Conservation (phyloP, 306 rosid species). For the Hylodesmum podocarpum region DNA sequence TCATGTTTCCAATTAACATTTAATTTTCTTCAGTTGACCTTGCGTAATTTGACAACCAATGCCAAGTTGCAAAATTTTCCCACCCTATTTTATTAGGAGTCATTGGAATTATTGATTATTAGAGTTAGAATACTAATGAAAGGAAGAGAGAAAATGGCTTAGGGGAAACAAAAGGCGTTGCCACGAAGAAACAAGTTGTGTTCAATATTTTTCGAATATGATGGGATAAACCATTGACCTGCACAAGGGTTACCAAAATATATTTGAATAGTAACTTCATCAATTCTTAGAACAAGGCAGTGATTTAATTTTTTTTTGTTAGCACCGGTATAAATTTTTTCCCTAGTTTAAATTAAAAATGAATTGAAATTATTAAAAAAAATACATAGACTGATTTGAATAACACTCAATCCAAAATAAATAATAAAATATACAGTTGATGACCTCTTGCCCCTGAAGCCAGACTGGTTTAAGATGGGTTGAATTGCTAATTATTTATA, state of each 20-base stretch:
- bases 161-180: neutral
- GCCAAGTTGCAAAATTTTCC: conserved; percentile 6
- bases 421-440: neutral
- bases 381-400: neutral
- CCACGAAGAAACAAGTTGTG: conserved; percentile 1
- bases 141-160: neutral
- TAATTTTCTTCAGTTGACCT: neutral
- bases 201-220: neutral
- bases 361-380: neutral
- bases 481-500: neutral
- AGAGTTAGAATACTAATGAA: neutral
- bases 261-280: neutral
- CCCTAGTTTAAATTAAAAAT: neutral
- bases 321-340: neutral
- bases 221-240: neutral
- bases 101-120: neutral
- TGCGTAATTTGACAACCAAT: neutral
- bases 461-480: neutral
- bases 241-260: neutral
- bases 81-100: neutral
- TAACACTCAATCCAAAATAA: neutral
- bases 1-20: conserved; percentile 17
- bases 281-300: neutral
- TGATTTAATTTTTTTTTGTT: neutral
- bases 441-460: too few relatives aligned